phyloP scores from a whole-genome alignment of 495 filamentous ascomycete species.

The Podospora sp. region DNA sequence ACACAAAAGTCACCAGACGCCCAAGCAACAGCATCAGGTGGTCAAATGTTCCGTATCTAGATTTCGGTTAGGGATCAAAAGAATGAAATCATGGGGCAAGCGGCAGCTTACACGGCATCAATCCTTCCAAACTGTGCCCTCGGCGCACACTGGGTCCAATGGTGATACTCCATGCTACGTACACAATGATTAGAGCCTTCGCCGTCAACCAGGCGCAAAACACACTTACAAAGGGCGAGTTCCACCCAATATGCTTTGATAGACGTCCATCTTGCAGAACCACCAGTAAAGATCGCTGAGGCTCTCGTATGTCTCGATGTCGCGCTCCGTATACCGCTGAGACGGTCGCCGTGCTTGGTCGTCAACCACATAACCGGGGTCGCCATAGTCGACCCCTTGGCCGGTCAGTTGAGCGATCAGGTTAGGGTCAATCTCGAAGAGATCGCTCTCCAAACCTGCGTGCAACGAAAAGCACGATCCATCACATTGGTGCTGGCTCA shows the following conservation, averaged over 20 bases:
- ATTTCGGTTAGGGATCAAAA: neutral
- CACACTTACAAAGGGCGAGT: slow-evolving; percentile 76
- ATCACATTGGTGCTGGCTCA: slow-evolving; percentile 27
- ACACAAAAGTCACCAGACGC: slow-evolving; percentile 78
- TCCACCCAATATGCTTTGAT: slow-evolving; percentile 88
- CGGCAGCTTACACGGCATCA: slow-evolving; percentile 65
- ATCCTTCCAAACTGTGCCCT: slow-evolving; percentile 75
- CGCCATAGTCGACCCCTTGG: slow-evolving; percentile 35
- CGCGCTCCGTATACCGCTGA: slow-evolving; percentile 61
- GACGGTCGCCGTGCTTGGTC: slow-evolving; percentile 6
- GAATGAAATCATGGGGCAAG: neutral
- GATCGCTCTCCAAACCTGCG: slow-evolving; percentile 19
- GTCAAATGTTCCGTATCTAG: slow-evolving; percentile 80
- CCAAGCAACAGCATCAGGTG: slow-evolving; percentile 82
- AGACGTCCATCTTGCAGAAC: slow-evolving; percentile 90
- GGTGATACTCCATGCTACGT: slow-evolving; percentile 71
- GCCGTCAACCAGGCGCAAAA: neutral
- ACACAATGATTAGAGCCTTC: slow-evolving; percentile 25
- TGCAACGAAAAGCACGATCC: slow-evolving; percentile 25
- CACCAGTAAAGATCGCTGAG: slow-evolving; percentile 94
- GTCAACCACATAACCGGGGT: slow-evolving; percentile 25
- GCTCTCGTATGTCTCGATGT: slow-evolving; percentile 76
- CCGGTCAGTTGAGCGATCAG: slow-evolving; percentile 45
- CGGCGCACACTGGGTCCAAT: slow-evolving; percentile 84
- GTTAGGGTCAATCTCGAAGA: slow-evolving; percentile 38